These are phyloP conservation scores for Globisporangium sylvaticum DNA, from an alignment of 352 stramenopile species.

Conservation along the genomic window DNA sequence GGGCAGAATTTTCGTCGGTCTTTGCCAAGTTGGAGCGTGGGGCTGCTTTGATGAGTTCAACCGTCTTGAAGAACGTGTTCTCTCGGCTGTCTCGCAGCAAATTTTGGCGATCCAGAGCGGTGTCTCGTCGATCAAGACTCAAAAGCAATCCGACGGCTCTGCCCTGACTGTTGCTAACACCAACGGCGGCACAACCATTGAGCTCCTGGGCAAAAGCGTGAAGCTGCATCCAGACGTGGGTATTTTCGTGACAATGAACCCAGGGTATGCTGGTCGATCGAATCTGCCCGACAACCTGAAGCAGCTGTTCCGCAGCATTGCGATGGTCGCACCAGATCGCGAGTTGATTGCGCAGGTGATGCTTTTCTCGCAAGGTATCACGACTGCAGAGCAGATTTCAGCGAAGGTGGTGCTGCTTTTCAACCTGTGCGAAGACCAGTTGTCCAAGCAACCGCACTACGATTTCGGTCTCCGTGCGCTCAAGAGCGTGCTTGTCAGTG, in stretches of 20 bases:
- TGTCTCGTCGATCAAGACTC: slow-evolving; percentile 84
- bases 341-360: slow-evolving; percentile 99
- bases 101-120: slow-evolving; percentile 99
- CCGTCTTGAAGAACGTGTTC: slow-evolving; percentile 97
- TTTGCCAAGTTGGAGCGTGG: slow-evolving; percentile 99
- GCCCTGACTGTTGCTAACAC: slow-evolving; percentile 17
- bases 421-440: slow-evolving; percentile 95
- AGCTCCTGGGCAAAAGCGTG: slow-evolving; percentile 95
- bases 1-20: slow-evolving; percentile 98
- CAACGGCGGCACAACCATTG: slow-evolving; percentile 67
- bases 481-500: slow-evolving; percentile 98
- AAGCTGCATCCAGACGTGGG: slow-evolving; percentile 96
- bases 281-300: slow-evolving; percentile 99
- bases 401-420: slow-evolving; percentile 98
- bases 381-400: slow-evolving; percentile 95
- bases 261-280: slow-evolving; percentile 97
- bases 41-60: slow-evolving; percentile 99
- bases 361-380: slow-evolving; percentile 99
- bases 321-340: slow-evolving; percentile 99
- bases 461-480: slow-evolving; percentile 99
- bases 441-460: slow-evolving; percentile 99
- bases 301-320: slow-evolving; percentile 98
- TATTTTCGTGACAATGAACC: slow-evolving; percentile 99
- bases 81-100: slow-evolving; percentile 99
- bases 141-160: slow-evolving; percentile 32